A percentile compares a stretch with the other conserved stretches of the same genome.
These are phyloP conservation scores for Dictyostelium intermedium DNA, from an alignment of 78 protist species.

Conservation along the genomic window DNA sequence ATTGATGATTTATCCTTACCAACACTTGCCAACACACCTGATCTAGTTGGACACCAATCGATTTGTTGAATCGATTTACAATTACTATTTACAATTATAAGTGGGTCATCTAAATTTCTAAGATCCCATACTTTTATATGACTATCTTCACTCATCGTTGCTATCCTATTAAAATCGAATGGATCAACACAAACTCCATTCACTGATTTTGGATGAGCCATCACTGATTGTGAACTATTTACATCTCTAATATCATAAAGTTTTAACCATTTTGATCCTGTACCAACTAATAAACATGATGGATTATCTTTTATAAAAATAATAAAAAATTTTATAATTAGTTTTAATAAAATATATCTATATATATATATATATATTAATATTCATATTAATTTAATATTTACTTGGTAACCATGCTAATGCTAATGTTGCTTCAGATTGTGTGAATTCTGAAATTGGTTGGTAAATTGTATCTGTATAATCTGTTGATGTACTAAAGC, in stretches of 20 bases:
- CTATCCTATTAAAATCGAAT: slow-evolving; percentile 68
- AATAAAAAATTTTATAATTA: background rate
- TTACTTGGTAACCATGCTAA: slow-evolving; percentile 76
- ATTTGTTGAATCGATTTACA: slow-evolving; percentile 76
- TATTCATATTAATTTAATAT: background rate
- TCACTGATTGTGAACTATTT: slow-evolving; percentile 58
- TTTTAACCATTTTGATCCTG: slow-evolving; percentile 79
- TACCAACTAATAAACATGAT: slow-evolving; percentile 40
- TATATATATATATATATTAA: too few relatives aligned
- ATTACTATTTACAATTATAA: slow-evolving; percentile 48
- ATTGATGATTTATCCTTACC: slow-evolving; percentile 52
- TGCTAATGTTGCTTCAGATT: slow-evolving; percentile 76
- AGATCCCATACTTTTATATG: slow-evolving; percentile 81
- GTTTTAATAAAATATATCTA: background rate
- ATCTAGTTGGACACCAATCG: slow-evolving; percentile 84
- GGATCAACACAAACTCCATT: slow-evolving; percentile 71
- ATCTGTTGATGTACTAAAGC: slow-evolving; percentile 54
- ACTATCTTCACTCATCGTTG: slow-evolving; percentile 70
- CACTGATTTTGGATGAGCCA: slow-evolving; percentile 70
- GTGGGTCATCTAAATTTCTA: slow-evolving; percentile 68
- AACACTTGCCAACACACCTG: slow-evolving; percentile 73
- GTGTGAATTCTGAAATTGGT: slow-evolving; percentile 73
- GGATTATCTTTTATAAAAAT: slow-evolving; percentile 12
- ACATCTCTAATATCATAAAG: slow-evolving; percentile 67
- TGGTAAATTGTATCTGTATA: slow-evolving; percentile 45